A percentile compares a stretch with the other conserved stretches of the same genome.
Evolutionary conservation across 2,329 filamentous ascomycete species (phyloP).

Genomic region (Penicillium olsonii): DNA sequence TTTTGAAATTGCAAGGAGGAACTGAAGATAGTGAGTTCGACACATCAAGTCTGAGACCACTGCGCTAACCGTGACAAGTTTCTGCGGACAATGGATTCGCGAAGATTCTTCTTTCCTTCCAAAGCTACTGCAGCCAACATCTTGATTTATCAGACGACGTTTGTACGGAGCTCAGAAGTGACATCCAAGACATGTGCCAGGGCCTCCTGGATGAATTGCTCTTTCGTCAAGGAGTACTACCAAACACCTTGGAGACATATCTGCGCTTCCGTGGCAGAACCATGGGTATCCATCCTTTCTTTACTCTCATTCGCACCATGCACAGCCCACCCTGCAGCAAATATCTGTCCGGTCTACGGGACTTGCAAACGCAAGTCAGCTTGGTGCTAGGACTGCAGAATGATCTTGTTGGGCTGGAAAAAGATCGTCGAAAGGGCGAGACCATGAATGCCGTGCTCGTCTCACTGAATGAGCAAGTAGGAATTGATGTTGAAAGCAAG

Average conservation of each 20-base stretch:
- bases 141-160: not conserved
- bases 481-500: not conserved
- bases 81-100: not conserved
- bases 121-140: not conserved
- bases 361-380: not conserved
- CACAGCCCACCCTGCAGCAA: not conserved
- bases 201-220: not conserved
- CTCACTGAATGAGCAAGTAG: not conserved
- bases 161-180: not conserved
- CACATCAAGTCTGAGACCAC: not conserved
- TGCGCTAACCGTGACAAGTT: not conserved
- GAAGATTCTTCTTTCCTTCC: constrained; percentile 1
- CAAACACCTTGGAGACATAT: not conserved
- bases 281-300: constrained; percentile 7
- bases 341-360: not conserved
- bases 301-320: constrained; percentile 4
- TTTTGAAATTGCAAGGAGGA: not conserved
- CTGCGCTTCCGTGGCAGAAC: constrained; percentile 1
- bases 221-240: not conserved
- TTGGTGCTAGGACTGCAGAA: constrained; percentile 3
- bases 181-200: constrained; percentile 6
- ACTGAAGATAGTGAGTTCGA: not conserved
- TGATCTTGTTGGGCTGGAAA: constrained; percentile 7
- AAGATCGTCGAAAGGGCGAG: constrained; percentile 6
- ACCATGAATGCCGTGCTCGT: constrained; percentile 8